These are phyloP conservation scores for Plasmodium falciparum DNA, from an alignment of 169 alveolate species.

Conservation along the genomic window DNA sequence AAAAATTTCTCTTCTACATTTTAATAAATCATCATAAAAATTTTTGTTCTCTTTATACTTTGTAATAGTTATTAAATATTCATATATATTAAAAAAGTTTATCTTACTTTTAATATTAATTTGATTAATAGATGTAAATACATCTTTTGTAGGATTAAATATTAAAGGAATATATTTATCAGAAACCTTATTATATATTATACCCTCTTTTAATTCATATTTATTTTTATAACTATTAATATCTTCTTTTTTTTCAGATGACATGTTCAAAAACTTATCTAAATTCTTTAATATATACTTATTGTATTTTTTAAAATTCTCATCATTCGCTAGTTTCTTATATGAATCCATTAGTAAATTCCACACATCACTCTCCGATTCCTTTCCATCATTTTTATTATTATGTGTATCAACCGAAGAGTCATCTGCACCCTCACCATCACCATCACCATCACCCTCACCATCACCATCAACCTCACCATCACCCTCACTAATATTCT, in stretches of 20 bases:
- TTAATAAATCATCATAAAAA: slow-evolving; percentile 26
- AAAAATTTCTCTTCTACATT: slow-evolving; percentile 17
- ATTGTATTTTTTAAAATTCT: slow-evolving; percentile 24
- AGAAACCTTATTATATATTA: slow-evolving; percentile 10
- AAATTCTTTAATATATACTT: slow-evolving; percentile 52
- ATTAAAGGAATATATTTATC: slow-evolving; percentile 23
- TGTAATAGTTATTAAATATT: slow-evolving; percentile 23
- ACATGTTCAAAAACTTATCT: slow-evolving; percentile 17
- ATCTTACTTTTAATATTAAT: slow-evolving; percentile 35
- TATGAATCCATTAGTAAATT: slow-evolving; percentile 16
- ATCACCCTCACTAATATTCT: no score
- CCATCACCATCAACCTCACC: no score
- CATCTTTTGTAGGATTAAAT: slow-evolving; percentile 48
- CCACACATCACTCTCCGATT: slow-evolving; percentile 8
- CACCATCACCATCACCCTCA: no score
- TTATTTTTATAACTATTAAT: slow-evolving; percentile 32
- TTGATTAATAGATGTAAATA: slow-evolving; percentile 29
- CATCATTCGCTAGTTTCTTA: slow-evolving; percentile 8
- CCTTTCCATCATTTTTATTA: neutral
- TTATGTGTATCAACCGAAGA: neutral
- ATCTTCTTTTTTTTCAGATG: neutral
- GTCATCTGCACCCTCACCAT: neutral
- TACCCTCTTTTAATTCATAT: slow-evolving; percentile 58
- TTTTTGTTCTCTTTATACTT: slow-evolving; percentile 23
- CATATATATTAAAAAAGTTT: slow-evolving; percentile 55